Conservation (phyloP, 164 flowering plant genomes). For the Vitis labrusca region DNA sequence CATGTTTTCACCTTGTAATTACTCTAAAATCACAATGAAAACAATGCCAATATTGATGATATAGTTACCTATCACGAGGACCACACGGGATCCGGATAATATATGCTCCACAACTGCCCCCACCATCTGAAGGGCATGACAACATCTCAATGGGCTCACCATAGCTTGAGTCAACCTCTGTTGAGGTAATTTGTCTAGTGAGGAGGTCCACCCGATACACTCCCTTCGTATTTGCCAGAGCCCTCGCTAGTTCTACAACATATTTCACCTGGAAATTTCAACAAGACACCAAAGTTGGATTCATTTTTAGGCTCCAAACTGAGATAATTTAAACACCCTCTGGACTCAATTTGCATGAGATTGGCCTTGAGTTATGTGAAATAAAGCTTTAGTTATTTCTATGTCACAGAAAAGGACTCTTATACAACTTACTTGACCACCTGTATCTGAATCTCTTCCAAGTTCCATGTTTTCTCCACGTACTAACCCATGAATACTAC, state of each 20-base stretch:
- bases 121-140: constrained; percentile 47
- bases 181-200: constrained; percentile 71
- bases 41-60: not conserved
- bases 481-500: constrained; percentile 80
- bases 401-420: too few relatives aligned
- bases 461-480: constrained; percentile 95
- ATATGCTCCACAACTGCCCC: constrained; percentile 60
- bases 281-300: not conserved
- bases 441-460: constrained; percentile 92
- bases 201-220: constrained; percentile 73
- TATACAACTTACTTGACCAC: constrained; percentile 63
- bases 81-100: constrained; percentile 82
- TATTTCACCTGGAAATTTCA: constrained; percentile 59
- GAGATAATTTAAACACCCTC: too few relatives aligned
- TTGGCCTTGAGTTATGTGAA: too few relatives aligned
- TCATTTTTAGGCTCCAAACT: too few relatives aligned
- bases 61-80: constrained; percentile 46
- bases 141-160: constrained; percentile 87
- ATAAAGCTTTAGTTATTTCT: too few relatives aligned
- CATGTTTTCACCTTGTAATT: too few relatives aligned
- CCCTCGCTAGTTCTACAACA: constrained; percentile 82
- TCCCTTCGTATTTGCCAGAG: constrained; percentile 67
- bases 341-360: too few relatives aligned
- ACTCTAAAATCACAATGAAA: too few relatives aligned
- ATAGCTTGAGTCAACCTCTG: constrained; percentile 71